Evolutionary conservation across 2,329 filamentous ascomycete species (phyloP), one percentile per base, ranked within the genome.

Genomic region (Zelopaecilomyces penicillatus): DNA sequence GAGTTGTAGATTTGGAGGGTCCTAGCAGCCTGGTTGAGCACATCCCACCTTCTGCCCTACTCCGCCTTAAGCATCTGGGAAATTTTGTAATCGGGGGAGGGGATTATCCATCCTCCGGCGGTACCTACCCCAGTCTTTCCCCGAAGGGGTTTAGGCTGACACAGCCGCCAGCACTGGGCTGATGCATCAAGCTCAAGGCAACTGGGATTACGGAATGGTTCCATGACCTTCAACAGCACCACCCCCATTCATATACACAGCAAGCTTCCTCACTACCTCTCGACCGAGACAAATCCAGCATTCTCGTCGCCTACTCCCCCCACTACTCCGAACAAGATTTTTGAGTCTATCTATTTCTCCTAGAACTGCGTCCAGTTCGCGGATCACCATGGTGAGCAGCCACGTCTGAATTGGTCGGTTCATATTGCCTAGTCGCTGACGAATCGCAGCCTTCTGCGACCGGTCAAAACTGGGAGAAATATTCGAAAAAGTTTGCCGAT

Each of bases 381-480:
- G 59, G 58, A 57, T 55, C 63, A 68, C 54, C 57, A 71, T 72
- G 69, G 69, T 72, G 52, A 58, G 66, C 51, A 48, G 41, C 42
- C n/a, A 30, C 27, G 30, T 41, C 26, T 34, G 37, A 38, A 26
- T 38, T 8, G 28, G n/a, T 26, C 12, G 10, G 40, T 30, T 12
- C 50, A 43, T 28, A 34, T 46, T 37, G 41, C 38, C 47, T 30
- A 44, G 43, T 33, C 49, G 51, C 54, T 63, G 52, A 63, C 52
- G 34, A 19, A 37, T 27, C 48, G 42, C 80, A 96, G 90, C 90
- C 90, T 77, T 91, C 87, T 74, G 91, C 93, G 69, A 95, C 85
- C 60, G 93, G 93, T 65, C 72, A 78, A 68, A 87, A 81, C 78
- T 98, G 93, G 93, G 93, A 98, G 78, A 97, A 97, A 75, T 97